Evolutionary conservation across 345 rosid species (phyloP), one percentile per base, ranked within the genome.

Genomic region (Pseudoturritis turrita): DNA sequence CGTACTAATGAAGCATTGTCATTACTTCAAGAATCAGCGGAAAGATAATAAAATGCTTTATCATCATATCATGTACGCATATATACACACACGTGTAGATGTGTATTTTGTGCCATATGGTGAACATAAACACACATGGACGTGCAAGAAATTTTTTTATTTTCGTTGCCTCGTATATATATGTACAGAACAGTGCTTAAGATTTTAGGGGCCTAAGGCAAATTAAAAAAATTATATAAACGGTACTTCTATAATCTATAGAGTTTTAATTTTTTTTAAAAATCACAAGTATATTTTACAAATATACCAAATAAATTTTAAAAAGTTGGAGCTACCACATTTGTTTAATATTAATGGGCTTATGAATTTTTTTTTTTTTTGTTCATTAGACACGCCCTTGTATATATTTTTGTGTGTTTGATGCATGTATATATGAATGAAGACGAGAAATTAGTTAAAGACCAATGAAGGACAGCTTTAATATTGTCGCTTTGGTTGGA

Each of bases 401-500:
- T 52, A 17, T 7, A 3, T 51, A 4, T 39, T 23, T 56, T 31
- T 62, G 5, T 55, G 26, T 35, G 49, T 13, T 47, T 26, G 68
- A 71, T 61, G 33, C 11, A 35, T 55, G 56, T 55, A 54, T 17
- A 14, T 10, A 50, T 66, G 62, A 47, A 28, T 15, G 45, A 57
- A 58, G 55, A 65, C 35, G 15, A 47, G 19, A 64, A 41, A 10
- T 4, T 57, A 49, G 3, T 29, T 49, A 49, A 74, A 66, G 41
- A 51, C 23, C 40, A 50, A 52, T 57, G 50, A 49, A 65, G 59
- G 65, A 57, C 52, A 41, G 52, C 21, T 65, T 67, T 67, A 51
- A 33, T 59, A 22, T 31, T 68, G 63, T 68, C 57, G 74, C 78
- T 60, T 75, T 25, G 57, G 68, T 75, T 60, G 43, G 68, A 68